Conservation (phyloP, 495 filamentous ascomycete species). For the Penicillium cinerascens region DNA sequence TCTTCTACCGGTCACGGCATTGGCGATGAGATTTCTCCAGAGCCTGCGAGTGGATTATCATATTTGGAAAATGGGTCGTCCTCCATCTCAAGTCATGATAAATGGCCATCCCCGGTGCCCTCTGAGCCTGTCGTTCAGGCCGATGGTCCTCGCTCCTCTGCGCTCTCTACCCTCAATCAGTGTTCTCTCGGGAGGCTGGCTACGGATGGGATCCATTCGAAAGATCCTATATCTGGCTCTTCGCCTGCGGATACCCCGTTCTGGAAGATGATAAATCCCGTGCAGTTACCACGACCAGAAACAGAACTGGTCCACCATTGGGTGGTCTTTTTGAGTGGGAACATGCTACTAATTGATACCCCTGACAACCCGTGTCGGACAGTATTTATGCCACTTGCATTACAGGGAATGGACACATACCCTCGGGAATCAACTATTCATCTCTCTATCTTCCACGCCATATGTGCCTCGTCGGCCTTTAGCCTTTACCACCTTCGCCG, state of each 20-base stretch:
- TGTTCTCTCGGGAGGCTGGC: background rate
- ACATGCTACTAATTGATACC: constrained; percentile 24
- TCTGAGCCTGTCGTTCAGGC: background rate
- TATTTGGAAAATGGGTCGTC: background rate
- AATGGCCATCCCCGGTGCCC: background rate
- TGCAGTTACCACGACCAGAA: constrained; percentile 15
- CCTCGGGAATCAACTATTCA: constrained; percentile 18
- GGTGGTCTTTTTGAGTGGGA: constrained; percentile 26
- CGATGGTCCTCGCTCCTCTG: background rate
- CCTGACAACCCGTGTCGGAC: constrained; percentile 25
- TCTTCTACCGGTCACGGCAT: no score
- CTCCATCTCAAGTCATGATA: background rate
- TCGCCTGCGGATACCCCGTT: background rate
- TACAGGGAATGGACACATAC: constrained; percentile 18
- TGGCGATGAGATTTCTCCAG: no score
- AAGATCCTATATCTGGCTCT: background rate
- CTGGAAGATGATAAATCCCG: constrained; percentile 3
- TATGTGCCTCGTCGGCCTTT: constrained; percentile 31
- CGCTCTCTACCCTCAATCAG: background rate
- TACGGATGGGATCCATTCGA: background rate
- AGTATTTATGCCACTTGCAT: constrained; percentile 24
- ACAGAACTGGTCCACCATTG: constrained; percentile 27
- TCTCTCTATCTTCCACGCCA: constrained; percentile 28
- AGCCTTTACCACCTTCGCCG: constrained; percentile 23
- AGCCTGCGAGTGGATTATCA: no score